Base-by-base conservation (phyloP, 2,329 filamentous ascomycete genomes). In the Neofusicoccum sp. region DNA sequence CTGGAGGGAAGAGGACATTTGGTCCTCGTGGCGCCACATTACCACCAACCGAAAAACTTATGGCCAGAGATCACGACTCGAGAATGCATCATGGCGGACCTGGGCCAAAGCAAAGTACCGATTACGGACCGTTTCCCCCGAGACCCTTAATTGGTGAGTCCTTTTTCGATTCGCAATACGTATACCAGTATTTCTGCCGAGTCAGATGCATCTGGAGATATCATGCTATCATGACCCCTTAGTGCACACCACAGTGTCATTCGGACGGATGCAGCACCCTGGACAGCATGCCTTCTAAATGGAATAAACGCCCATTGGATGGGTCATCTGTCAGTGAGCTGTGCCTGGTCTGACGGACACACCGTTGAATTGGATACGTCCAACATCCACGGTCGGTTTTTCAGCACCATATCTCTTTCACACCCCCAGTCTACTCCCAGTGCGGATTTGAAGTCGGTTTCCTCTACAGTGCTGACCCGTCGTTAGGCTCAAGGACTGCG, bases 81-180 rank as follows among this genome's bases (percentile, higher is more conserved):
- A 98, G 75, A 98, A 99, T 75, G 95, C 95, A 3, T 96, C 92
- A 0, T 99, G 95, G 95, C 85, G 95, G 72, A 95, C 92, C 1
- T 98, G 95, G 95, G 89, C 91, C 72, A 98, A 98, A 76, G 84
- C 89, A 51, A 96, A 96, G 76, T 89, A 96, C 74, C 86, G 89
- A 41, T 80, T 98, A 51, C 88, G 86, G 71, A 98, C 93, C 0
- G 86, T 98, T 24, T 92, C 91, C 6, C 92, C 95, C 3, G 93
- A 97, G 75, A 90, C 89, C 1, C 80, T 99, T 60, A 96, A 98
- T 76, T 99, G 95, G 93, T 96, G 77, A 69, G 86, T 81, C 30
- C 41, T 28, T 56, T 9, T 31, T 26, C 28, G 24, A 14, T 31
- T 51, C 8, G 34, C 28, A 56, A 31, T n/a, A 31, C 1, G 34